A percentile compares a stretch with the other conserved stretches of the same genome.
phyloP scores from a whole-genome alignment of 495 filamentous ascomycete species.

The Xylaria castorea region DNA sequence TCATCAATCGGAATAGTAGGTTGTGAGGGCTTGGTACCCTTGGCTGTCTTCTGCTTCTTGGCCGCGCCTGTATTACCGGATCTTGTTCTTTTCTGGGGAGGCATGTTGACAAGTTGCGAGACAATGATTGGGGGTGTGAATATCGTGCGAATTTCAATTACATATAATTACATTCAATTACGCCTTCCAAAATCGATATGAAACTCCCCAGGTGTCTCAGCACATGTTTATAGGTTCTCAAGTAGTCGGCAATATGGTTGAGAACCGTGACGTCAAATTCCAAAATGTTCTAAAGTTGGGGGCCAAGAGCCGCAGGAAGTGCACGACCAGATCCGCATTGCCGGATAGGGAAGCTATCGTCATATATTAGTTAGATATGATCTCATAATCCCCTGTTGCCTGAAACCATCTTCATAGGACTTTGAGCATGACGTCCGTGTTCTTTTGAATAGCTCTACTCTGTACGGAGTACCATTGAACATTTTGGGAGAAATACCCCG shows the following conservation, averaged over 20 bases:
- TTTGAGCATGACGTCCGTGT: slow-evolving; percentile 15
- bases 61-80: slow-evolving; percentile 29
- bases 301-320: not conserved
- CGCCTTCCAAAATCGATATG: not conserved
- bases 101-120: slow-evolving; percentile 5
- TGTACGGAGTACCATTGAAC: not conserved
- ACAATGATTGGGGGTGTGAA: not conserved
- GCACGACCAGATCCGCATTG: not conserved
- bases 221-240: not conserved
- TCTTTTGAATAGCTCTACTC: not conserved
- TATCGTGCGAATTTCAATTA: not conserved
- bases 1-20: slow-evolving; percentile 50
- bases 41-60: slow-evolving; percentile 28
- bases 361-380: not conserved
- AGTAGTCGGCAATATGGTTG: not conserved
- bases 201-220: not conserved
- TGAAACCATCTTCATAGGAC: slow-evolving; percentile 12
- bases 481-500: not conserved
- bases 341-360: not conserved
- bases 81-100: slow-evolving; percentile 32
- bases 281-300: not conserved
- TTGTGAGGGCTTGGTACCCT: slow-evolving; percentile 31
- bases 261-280: slow-evolving; percentile 8
- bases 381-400: slow-evolving; percentile 18
- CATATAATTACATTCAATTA: not conserved